Percentiles rank a stretch among this genome's conserved stretches.
phyloP scores from a whole-genome alignment of 176 grass and related monocot genomes.

The Cocos nucifera region DNA sequence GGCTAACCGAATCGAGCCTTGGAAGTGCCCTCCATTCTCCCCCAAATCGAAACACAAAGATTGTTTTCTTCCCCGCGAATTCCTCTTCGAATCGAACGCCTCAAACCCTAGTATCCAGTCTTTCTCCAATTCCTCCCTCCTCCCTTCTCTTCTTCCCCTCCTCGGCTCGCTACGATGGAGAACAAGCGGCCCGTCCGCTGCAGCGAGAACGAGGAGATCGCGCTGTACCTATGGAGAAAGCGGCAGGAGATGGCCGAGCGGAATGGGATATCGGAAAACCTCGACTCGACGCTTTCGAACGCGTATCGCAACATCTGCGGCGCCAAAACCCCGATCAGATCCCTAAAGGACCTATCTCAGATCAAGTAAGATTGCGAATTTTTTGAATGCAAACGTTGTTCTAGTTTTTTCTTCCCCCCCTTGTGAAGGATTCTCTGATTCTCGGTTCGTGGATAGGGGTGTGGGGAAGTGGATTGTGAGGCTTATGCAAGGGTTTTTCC shows the following conservation, averaged over 20 bases:
- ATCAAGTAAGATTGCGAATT: constrained; percentile 46
- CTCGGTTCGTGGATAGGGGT: constrained; percentile 35
- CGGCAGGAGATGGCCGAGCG: constrained; percentile 48
- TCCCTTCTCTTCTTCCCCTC: neutral
- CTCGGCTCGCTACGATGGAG: constrained; percentile 14
- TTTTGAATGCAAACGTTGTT: constrained; percentile 1
- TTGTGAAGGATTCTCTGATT: neutral
- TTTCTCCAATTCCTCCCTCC: neutral
- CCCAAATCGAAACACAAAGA: neutral
- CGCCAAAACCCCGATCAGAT: constrained; percentile 52
- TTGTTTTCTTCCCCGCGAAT: neutral
- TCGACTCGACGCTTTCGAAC: constrained; percentile 37
- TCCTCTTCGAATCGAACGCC: neutral
- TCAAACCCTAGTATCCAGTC: neutral
- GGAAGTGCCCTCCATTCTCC: neutral
- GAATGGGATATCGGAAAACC: constrained; percentile 44
- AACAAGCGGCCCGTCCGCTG: constrained; percentile 26
- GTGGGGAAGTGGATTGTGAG: constrained; percentile 64
- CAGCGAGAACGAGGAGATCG: constrained; percentile 64
- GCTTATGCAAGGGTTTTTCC: constrained; percentile 62
- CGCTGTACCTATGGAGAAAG: constrained; percentile 46
- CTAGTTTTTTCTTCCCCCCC: neutral
- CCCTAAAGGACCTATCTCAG: constrained; percentile 62
- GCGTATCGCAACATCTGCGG: constrained; percentile 58
- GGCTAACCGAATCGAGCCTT: neutral